phyloP scores from a whole-genome alignment of 352 stramenopile genomes.

The Phytophthora cryptogea region DNA sequence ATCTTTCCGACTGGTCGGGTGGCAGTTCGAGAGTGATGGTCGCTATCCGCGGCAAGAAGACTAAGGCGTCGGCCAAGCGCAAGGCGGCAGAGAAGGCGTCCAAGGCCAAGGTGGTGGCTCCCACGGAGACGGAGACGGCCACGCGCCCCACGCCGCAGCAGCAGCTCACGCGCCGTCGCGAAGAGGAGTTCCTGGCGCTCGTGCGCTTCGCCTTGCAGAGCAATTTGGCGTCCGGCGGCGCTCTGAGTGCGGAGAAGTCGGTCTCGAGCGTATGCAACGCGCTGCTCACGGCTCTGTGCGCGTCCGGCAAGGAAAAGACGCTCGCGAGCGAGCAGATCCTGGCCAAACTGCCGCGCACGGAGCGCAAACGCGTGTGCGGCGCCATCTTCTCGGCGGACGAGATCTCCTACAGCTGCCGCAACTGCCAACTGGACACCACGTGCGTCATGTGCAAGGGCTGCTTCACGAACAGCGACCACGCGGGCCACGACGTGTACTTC shows the following conservation, averaged over 20 bases:
- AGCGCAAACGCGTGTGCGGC: slow-evolving; percentile 79
- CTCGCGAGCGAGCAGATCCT: slow-evolving; percentile 57
- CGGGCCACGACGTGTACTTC: slow-evolving; percentile 87
- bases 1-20: slow-evolving; percentile 1
- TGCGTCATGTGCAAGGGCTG: slow-evolving; percentile 89
- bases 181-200: slow-evolving; percentile 54
- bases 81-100: slow-evolving; percentile 55
- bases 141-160: slow-evolving; percentile 37
- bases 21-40: slow-evolving; percentile 47
- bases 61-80: slow-evolving; percentile 62
- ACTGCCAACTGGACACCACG: slow-evolving; percentile 85
- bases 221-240: slow-evolving; percentile 32
- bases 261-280: slow-evolving; percentile 45
- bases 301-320: slow-evolving; percentile 53
- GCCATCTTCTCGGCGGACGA: slow-evolving; percentile 87
- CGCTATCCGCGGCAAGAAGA: slow-evolving; percentile 74
- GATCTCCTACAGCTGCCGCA: slow-evolving; percentile 88
- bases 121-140: slow-evolving; percentile 33
- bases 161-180: slow-evolving; percentile 36
- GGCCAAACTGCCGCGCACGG: slow-evolving; percentile 58
- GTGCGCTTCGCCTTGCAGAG: slow-evolving; percentile 56
- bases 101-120: slow-evolving; percentile 24
- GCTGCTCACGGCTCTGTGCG: slow-evolving; percentile 60
- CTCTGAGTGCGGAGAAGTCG: slow-evolving; percentile 13
- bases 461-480: slow-evolving; percentile 81